These are phyloP conservation scores for Coemansia sp. DNA, from an alignment of 192 early-diverging fungal species.

Conservation along the genomic window DNA sequence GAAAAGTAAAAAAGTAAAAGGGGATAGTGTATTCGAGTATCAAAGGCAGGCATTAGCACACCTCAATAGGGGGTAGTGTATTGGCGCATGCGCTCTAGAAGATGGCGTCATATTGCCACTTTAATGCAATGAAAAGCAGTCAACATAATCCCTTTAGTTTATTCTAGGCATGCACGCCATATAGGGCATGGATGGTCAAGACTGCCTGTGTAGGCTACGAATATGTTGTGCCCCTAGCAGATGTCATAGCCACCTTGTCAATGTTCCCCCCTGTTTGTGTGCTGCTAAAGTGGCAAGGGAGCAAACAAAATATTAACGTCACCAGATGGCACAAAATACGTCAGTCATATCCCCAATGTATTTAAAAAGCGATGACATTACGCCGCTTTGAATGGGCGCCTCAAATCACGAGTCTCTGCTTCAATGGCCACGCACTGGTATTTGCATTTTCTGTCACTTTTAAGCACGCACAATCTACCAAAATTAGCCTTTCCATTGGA, in stretches of 20 bases:
- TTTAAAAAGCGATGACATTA: not conserved
- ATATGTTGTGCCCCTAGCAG: not conserved
- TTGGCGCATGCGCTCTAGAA: not conserved
- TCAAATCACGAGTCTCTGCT: not conserved
- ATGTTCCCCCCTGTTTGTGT: not conserved
- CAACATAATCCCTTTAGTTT: not conserved
- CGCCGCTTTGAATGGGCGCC: not conserved
- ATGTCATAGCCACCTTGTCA: not conserved
- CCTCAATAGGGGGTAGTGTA: constrained; percentile 2
- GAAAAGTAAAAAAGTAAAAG: not conserved
- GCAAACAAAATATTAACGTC: not conserved
- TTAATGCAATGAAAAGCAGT: not conserved
- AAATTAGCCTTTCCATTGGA: not conserved
- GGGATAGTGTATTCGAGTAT: not conserved
- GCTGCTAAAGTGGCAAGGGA: not conserved
- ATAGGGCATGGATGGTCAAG: not conserved
- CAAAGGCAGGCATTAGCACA: not conserved
- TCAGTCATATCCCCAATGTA: not conserved
- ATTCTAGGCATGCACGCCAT: not conserved
- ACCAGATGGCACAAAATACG: not conserved
- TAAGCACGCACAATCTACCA: not conserved
- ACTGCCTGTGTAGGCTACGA: not conserved
- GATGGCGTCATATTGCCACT: constrained; percentile 9
- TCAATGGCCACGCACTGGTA: not conserved
- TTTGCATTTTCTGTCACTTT: not conserved